Evolutionary conservation across 805 yeast species (phyloP).

Genomic region (Metschnikowia lachancei): DNA sequence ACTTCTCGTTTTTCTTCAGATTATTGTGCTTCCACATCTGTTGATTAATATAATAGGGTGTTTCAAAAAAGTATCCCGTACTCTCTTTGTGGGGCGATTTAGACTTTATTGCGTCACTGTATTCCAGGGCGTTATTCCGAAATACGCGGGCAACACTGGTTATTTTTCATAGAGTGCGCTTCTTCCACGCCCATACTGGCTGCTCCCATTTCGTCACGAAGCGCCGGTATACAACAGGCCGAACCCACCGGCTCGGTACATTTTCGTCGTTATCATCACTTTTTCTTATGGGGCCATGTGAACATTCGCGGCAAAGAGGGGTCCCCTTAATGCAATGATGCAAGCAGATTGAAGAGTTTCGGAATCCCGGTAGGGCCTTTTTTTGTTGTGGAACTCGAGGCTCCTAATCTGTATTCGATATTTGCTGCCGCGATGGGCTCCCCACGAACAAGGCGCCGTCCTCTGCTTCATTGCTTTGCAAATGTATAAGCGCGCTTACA

Average conservation of each 20-base stretch:
- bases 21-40: too few relatives aligned
- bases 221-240: neutral
- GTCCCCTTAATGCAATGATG: too few relatives aligned
- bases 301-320: too few relatives aligned
- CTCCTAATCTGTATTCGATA: constrained; percentile 1
- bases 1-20: too few relatives aligned
- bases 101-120: neutral
- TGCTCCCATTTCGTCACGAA: neutral
- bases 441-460: constrained; percentile 1
- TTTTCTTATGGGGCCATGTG: too few relatives aligned
- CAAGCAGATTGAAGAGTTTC: too few relatives aligned
- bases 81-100: neutral
- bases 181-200: neutral
- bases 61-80: too few relatives aligned
- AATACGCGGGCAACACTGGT: neutral
- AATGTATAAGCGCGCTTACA: constrained; percentile 8
- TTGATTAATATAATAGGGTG: too few relatives aligned
- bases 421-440: constrained; percentile 4
- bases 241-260: neutral
- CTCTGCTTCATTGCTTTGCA: constrained; percentile 8
- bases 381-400: neutral
- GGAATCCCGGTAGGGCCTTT: constrained; percentile 1
- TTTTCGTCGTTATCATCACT: too few relatives aligned
- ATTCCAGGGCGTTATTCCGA: neutral
- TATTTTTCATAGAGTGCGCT: neutral